Conservation (phyloP, 768 basidiomycete species). For the Mycena venus region DNA sequence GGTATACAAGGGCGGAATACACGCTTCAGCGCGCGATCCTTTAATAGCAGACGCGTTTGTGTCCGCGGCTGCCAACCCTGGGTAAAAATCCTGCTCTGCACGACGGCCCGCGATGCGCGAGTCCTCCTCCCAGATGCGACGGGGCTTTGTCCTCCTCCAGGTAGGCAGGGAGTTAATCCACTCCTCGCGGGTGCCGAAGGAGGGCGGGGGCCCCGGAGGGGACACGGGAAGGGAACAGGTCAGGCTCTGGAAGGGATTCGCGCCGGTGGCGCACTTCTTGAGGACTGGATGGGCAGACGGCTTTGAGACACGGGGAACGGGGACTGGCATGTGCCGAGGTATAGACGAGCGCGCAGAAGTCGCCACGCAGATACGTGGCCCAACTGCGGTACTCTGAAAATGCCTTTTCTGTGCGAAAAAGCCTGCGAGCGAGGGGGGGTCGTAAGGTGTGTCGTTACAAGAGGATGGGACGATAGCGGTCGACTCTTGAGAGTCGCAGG, state of each 20-base stretch:
- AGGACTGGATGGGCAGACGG: constrained; percentile 73
- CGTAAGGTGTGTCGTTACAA: constrained; percentile 82
- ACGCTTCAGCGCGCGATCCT: constrained; percentile 88
- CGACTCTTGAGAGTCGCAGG: constrained; percentile 36
- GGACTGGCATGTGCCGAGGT: constrained; percentile 86
- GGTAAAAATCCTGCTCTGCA: constrained; percentile 71
- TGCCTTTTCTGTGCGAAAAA: constrained; percentile 42
- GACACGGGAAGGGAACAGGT: constrained; percentile 71
- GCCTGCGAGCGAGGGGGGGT: constrained; percentile 58
- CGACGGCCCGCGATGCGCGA: constrained; percentile 41
- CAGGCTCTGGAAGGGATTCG: constrained; percentile 66
- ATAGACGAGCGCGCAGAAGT: constrained; percentile 54
- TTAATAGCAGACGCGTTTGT: constrained; percentile 84
- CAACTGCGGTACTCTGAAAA: constrained; percentile 57
- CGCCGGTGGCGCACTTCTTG: constrained; percentile 64
- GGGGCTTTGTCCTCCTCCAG: constrained; percentile 78
- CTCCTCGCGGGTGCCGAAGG: constrained; percentile 77
- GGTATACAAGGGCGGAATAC: constrained; percentile 79
- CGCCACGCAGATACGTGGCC: constrained; percentile 56
- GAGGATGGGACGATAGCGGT: constrained; percentile 46
- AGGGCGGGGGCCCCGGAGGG: constrained; percentile 72
- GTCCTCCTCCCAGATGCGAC: constrained; percentile 76
- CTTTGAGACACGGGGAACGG: constrained; percentile 75
- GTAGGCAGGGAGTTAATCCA: constrained; percentile 80
- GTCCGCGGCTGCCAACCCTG: constrained; percentile 82